Percentiles rank a stretch among this genome's conserved stretches.
Evolutionary conservation across 2,329 filamentous ascomycete genomes (phyloP).

Genomic region (Exophiala oligosperma): DNA sequence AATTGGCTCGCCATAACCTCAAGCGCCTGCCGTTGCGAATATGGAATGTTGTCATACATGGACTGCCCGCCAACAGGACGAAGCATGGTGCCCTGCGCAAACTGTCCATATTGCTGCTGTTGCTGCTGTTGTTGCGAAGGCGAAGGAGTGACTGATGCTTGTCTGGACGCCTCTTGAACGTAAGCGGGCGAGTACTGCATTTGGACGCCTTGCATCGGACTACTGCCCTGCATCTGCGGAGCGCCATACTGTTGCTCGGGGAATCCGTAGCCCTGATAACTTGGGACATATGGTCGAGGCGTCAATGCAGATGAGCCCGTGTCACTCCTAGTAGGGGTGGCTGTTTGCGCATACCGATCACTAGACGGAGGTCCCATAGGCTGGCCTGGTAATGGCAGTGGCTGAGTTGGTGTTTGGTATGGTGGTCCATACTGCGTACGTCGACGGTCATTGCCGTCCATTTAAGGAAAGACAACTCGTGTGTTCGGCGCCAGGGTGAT

Average conservation of each 20-base stretch:
- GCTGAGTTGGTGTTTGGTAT: slow-evolving; percentile 52
- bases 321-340: slow-evolving; percentile 37
- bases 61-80: slow-evolving; percentile 62
- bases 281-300: slow-evolving; percentile 36
- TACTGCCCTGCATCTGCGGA: slow-evolving; percentile 51
- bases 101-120: slow-evolving; percentile 54
- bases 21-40: slow-evolving; percentile 70
- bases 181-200: slow-evolving; percentile 70
- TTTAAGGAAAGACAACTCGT: slow-evolving; percentile 43
- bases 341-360: slow-evolving; percentile 50
- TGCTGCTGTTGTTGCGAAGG: slow-evolving; percentile 49
- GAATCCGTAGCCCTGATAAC: slow-evolving; percentile 54
- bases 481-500: slow-evolving; percentile 26
- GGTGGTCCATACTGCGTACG: slow-evolving; percentile 74
- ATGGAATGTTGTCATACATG: slow-evolving; percentile 73
- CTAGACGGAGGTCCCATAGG: slow-evolving; percentile 43
- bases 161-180: slow-evolving; percentile 45
- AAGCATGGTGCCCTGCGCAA: slow-evolving; percentile 66
- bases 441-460: slow-evolving; percentile 75
- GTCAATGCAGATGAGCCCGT: slow-evolving; percentile 38
- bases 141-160: slow-evolving; percentile 32
- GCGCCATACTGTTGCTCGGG: slow-evolving; percentile 55
- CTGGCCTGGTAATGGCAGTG: slow-evolving; percentile 28
- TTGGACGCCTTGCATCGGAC: slow-evolving; percentile 50
- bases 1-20: slow-evolving; percentile 72